These are phyloP conservation scores for Fusarium kyushuense DNA, from an alignment of 2,329 filamentous ascomycete genomes.

Conservation along the genomic window DNA sequence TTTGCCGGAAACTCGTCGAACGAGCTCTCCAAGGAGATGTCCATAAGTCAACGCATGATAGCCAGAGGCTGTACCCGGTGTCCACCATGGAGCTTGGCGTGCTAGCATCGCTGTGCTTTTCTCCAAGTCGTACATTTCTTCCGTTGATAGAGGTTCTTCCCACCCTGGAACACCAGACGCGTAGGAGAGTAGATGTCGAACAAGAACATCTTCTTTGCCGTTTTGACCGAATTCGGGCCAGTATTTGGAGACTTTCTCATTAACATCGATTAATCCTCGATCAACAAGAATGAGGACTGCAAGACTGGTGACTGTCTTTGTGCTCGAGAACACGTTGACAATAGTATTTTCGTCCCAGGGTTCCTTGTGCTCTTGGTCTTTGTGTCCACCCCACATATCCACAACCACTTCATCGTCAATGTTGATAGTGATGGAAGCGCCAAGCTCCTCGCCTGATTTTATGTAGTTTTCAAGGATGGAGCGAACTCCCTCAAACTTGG, in stretches of 20 bases:
- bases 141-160: not conserved
- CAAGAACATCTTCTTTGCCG: conserved; percentile 21
- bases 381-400: conserved; percentile 7
- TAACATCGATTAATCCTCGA: conserved; percentile 3
- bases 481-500: not conserved
- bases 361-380: not conserved
- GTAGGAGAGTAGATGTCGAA: conserved; percentile 11
- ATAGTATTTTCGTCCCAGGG: conserved; percentile 9
- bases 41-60: not conserved
- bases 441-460: not conserved
- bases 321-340: conserved; percentile 27
- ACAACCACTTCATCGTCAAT: conserved; percentile 1
- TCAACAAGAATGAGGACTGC: conserved; percentile 26
- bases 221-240: conserved; percentile 35
- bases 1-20: conserved; percentile 2
- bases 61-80: not conserved
- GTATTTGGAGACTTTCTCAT: conserved; percentile 17
- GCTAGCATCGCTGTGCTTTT: not conserved
- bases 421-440: conserved; percentile 11
- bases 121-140: conserved; percentile 4
- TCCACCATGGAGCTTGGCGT: conserved; percentile 5
- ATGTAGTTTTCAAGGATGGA: not conserved
- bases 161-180: conserved; percentile 20
- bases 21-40: not conserved
- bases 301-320: conserved; percentile 32